These are phyloP conservation scores for Camelina sativa DNA, from an alignment of 345 rosid species.

Conservation along the genomic window DNA sequence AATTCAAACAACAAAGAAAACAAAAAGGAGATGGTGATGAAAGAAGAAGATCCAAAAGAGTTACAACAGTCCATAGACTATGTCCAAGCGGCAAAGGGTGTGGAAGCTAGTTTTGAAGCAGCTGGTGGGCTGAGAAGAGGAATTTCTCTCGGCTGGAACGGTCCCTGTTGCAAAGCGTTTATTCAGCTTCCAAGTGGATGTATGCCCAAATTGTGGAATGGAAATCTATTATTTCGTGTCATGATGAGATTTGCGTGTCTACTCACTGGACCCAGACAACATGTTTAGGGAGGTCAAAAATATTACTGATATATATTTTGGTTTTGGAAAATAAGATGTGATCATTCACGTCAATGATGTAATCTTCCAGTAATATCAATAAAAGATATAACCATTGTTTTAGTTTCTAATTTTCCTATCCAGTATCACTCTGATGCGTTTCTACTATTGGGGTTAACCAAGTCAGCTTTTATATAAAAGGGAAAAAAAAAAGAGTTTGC, in stretches of 20 bases:
- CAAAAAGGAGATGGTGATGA: not conserved
- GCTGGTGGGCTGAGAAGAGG: constrained; percentile 4
- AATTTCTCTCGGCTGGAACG: not conserved
- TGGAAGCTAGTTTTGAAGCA: constrained; percentile 17
- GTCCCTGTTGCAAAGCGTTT: constrained; percentile 28
- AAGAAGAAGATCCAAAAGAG: constrained; percentile 6
- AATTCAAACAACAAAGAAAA: not conserved
- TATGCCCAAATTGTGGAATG: too few species aligned
- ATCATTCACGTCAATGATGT: constrained; percentile 17
- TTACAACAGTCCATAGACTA: constrained; percentile 5
- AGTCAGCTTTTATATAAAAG: too few species aligned
- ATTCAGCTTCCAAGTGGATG: constrained; percentile 19
- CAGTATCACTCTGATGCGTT: not conserved
- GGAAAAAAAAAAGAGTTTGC: too few species aligned
- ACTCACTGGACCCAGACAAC: too few species aligned
- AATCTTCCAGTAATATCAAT: not conserved
- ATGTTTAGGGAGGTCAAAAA: too few species aligned
- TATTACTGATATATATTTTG: too few species aligned
- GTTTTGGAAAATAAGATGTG: constrained; percentile 21
- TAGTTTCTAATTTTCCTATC: not conserved
- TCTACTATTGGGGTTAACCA: too few species aligned
- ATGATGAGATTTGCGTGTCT: too few species aligned
- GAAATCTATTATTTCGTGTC: too few species aligned
- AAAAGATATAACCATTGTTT: not conserved
- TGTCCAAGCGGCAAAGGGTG: constrained; percentile 20